Base-by-base conservation (phyloP, 1,284 basidiomycete species). In the Rugosomyces carneus region DNA sequence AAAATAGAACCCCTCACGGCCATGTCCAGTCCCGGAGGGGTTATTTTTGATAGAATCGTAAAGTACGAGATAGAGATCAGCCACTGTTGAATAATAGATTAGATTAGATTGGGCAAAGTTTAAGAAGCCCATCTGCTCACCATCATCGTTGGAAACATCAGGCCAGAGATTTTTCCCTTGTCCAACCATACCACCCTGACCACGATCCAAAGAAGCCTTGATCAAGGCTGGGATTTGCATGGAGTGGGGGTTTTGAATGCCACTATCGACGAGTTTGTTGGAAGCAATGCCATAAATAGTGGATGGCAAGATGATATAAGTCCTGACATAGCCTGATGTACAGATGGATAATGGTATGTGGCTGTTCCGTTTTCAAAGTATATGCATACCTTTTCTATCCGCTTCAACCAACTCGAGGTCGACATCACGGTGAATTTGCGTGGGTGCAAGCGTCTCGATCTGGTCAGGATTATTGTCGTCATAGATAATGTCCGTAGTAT, bases 401-500 rank as follows among this genome's bases (percentile, higher is more conserved):
- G 65, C 76, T n/a, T 63, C 59, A 4, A 74, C 57, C 13, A 79
- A 51, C 6, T 57, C 52, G 13, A 73, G 52, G 49, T 79, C 76
- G 13, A 78, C 71, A 18, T 63, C 50, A 19, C 75, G 69, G 54
- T 79, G 76, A 2, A 63, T 62, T 45, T 68, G 67, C 2, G 64
- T 67, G 7, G 60, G 56, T 0, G 70, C 59, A 20, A 78, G 56
- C 0, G 63, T 58, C 47, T 72, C 72, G 3, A 79, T 63, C 50
- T 75, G 69, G n/a, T 64, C 58, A 10, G 66, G 53, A 49, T 76
- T 59, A 29, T 64, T 42, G 56, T 80, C 78, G 37, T 69, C 67
- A 56, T 74, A 78, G 13, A 78, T 63, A 3, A 53, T 64, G 16
- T 68, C 60, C 3, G 64, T 63, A 0, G 66, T 49, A 50, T 61